A percentile compares a stretch with the other conserved stretches of the same genome.
phyloP scores from a whole-genome alignment of 2,329 filamentous ascomycete genomes.

The Penicillium psychrosexuale region DNA sequence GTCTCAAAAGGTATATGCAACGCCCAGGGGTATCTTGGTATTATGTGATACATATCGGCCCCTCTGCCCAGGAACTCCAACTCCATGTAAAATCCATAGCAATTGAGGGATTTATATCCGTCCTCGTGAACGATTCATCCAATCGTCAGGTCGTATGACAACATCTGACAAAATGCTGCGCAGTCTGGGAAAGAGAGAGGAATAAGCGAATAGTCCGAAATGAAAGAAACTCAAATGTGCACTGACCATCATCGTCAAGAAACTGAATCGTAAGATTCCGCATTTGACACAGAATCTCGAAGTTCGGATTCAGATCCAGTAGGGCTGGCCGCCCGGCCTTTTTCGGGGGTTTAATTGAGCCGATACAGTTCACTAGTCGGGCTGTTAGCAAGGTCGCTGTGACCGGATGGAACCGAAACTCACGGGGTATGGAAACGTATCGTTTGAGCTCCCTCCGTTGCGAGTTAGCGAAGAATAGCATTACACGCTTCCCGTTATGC shows the following conservation, averaged over 20 bases:
- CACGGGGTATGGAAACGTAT: conserved; percentile 42
- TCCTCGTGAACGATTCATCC: conserved; percentile 14
- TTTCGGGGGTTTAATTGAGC: conserved; percentile 38
- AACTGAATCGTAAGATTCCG: conserved; percentile 39
- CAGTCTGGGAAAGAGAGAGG: conserved; percentile 24
- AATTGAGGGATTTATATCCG: background rate
- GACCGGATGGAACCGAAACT: background rate
- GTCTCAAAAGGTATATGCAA: background rate
- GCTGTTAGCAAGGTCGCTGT: conserved; percentile 4
- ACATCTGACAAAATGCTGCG: conserved; percentile 31
- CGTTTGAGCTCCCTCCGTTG: conserved; percentile 41
- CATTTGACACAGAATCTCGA: conserved; percentile 42
- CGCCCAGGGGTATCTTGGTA: conserved; percentile 5
- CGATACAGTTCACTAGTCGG: conserved; percentile 39
- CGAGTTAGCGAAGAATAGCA: conserved; percentile 44
- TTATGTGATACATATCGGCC: background rate
- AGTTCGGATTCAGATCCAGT: conserved; percentile 40
- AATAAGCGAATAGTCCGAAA: conserved; percentile 9
- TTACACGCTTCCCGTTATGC: conserved; percentile 33
- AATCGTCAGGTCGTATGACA: conserved; percentile 26
- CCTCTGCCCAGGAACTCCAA: conserved; percentile 16
- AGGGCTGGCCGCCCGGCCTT: conserved; percentile 38
- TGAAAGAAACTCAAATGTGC: background rate
- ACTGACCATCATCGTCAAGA: conserved; percentile 40
- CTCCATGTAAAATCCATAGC: conserved; percentile 10